phyloP scores from a whole-genome alignment of 805 yeast genomes.

The Wickerhamiella sorbophila region DNA sequence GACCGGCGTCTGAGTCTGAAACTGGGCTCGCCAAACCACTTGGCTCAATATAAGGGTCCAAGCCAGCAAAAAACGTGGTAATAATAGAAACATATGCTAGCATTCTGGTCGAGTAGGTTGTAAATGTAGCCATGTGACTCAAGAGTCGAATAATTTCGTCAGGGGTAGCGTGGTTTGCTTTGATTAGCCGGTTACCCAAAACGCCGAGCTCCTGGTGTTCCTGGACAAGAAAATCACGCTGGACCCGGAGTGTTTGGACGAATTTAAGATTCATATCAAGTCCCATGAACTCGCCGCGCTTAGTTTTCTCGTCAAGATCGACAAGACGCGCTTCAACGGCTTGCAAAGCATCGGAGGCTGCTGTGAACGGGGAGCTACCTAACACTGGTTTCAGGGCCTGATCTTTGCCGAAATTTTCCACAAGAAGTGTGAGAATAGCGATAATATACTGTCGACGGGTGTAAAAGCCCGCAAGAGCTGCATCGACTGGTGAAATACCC shows the following conservation, averaged over 20 bases:
- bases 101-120: slow-evolving; percentile 44
- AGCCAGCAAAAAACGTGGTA: slow-evolving; percentile 9
- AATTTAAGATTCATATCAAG: slow-evolving; percentile 31
- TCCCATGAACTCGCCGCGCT: slow-evolving; percentile 38
- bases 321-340: slow-evolving; percentile 42
- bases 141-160: slow-evolving; percentile 31
- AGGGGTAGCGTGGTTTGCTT: slow-evolving; percentile 25
- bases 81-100: slow-evolving; percentile 50
- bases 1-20: not conserved
- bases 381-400: slow-evolving; percentile 13
- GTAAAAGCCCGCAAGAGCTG: slow-evolving; percentile 54
- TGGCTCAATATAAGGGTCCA: not conserved
- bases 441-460: slow-evolving; percentile 59
- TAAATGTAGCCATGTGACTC: slow-evolving; percentile 34
- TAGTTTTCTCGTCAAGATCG: slow-evolving; percentile 36
- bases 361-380: slow-evolving; percentile 25
- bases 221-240: slow-evolving; percentile 45
- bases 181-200: slow-evolving; percentile 34
- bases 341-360: slow-evolving; percentile 40
- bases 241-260: slow-evolving; percentile 37
- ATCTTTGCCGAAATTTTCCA: slow-evolving; percentile 15
- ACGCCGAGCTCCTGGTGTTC: slow-evolving; percentile 64
- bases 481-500: slow-evolving; percentile 22
- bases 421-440: slow-evolving; percentile 25
- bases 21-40: not conserved